Conservation (phyloP, 148 eudicot species). For the Drosera capensis region DNA sequence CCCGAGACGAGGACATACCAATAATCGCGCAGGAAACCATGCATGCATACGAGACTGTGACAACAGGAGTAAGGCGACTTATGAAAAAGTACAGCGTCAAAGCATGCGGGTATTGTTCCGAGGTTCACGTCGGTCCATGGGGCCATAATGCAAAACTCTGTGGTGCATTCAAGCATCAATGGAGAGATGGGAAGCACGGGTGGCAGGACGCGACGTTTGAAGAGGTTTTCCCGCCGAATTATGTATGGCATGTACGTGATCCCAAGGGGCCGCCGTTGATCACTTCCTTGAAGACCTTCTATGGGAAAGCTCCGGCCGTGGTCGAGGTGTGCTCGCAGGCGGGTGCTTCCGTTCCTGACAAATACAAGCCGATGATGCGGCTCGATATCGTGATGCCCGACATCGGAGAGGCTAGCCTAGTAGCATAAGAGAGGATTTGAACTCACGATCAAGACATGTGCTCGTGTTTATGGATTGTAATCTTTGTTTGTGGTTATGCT, state of each 20-base stretch:
- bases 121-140: slow-evolving; percentile 98
- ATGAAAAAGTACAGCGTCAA: slow-evolving; percentile 72
- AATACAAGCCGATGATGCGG: slow-evolving; percentile 81
- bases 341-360: slow-evolving; percentile 56
- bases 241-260: slow-evolving; percentile 84
- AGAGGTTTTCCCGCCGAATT: slow-evolving; percentile 86
- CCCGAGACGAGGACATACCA: slow-evolving; percentile 29
- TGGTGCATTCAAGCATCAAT: slow-evolving; percentile 94
- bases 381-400: slow-evolving; percentile 86
- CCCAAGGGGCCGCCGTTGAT: slow-evolving; percentile 62
- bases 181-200: slow-evolving; percentile 99
- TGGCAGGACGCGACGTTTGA: slow-evolving; percentile 89
- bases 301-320: slow-evolving; percentile 89
- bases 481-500: no score
- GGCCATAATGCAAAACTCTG: slow-evolving; percentile 97
- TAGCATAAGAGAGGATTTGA: slow-evolving; percentile 21
- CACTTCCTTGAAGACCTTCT: slow-evolving; percentile 49
- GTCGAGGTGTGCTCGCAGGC: slow-evolving; percentile 87
- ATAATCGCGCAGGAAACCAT: slow-evolving; percentile 54
- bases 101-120: slow-evolving; percentile 97
- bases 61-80: slow-evolving; percentile 52
- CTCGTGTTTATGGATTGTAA: no score
- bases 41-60: slow-evolving; percentile 49
- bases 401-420: slow-evolving; percentile 57
- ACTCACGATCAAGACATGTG: no score